Evolutionary conservation across 2,329 filamentous ascomycete genomes (phyloP).

Genomic region (Colletotrichum scovillei): DNA sequence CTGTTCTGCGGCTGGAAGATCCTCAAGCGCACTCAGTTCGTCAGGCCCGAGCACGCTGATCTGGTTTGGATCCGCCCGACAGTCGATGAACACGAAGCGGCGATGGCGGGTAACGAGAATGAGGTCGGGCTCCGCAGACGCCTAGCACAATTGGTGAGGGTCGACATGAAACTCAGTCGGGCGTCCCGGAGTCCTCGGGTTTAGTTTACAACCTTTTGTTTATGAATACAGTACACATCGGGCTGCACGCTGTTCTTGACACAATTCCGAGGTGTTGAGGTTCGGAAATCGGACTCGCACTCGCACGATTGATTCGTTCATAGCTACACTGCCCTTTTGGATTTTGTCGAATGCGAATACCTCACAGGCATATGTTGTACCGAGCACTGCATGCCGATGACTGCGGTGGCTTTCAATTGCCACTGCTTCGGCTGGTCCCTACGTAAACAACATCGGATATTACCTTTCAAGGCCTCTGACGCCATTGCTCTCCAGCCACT

Average conservation of each 20-base stretch:
- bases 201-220: neutral
- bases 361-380: neutral
- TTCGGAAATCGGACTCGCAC: neutral
- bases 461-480: slow-evolving; percentile 5
- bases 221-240: neutral
- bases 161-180: neutral
- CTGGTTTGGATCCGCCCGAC: slow-evolving; percentile 68
- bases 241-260: too few relatives aligned
- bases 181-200: neutral
- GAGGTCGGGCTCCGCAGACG: neutral
- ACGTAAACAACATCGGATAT: slow-evolving; percentile 12
- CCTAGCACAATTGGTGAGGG: neutral
- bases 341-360: neutral
- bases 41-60: slow-evolving; percentile 65
- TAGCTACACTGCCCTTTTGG: neutral
- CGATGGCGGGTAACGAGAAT: neutral
- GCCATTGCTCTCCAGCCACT: slow-evolving; percentile 15
- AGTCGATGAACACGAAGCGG: slow-evolving; percentile 67
- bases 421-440: neutral
- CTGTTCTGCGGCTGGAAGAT: slow-evolving; percentile 69
- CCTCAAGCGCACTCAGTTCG: slow-evolving; percentile 67
- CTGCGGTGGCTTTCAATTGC: neutral
- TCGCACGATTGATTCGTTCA: neutral
- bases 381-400: neutral
- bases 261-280: neutral